Evolutionary conservation across 371 early-diverging fungal genomes (phyloP).

Genomic region (Chytridiales sp.): DNA sequence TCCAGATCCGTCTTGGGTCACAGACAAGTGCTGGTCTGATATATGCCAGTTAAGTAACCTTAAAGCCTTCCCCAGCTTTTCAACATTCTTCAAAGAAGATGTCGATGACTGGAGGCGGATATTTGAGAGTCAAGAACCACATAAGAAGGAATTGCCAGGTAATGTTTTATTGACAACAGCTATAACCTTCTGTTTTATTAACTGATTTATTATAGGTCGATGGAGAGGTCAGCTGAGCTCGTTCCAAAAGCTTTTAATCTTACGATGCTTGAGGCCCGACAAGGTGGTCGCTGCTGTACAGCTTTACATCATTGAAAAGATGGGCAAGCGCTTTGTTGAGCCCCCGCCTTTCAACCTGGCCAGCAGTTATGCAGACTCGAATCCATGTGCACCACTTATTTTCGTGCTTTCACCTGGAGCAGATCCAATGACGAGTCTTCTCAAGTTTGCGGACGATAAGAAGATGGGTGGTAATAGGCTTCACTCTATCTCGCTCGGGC

Average conservation of each 20-base stretch:
- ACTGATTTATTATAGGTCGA: constrained; percentile 24
- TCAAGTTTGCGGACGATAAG: constrained; percentile 52
- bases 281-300: constrained; percentile 46
- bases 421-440: constrained; percentile 53
- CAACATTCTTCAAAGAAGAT: constrained; percentile 29
- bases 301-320: constrained; percentile 45
- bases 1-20: constrained; percentile 50
- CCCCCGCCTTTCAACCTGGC: constrained; percentile 57
- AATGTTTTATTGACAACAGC: not conserved
- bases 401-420: constrained; percentile 58
- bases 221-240: constrained; percentile 40
- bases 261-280: constrained; percentile 52
- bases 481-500: constrained; percentile 53
- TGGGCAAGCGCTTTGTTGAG: constrained; percentile 52
- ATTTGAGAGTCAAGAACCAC: constrained; percentile 50
- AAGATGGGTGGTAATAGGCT: constrained; percentile 50
- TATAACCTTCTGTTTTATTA: not conserved
- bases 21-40: constrained; percentile 51
- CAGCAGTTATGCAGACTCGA: constrained; percentile 51
- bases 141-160: constrained; percentile 43
- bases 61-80: constrained; percentile 35
- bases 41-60: constrained; percentile 40
- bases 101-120: constrained; percentile 46
- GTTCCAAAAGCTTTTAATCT: constrained; percentile 49
- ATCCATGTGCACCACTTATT: constrained; percentile 45